phyloP scores from a whole-genome alignment of 176 grass and related monocot genomes.

The Metroxylon sagu region DNA sequence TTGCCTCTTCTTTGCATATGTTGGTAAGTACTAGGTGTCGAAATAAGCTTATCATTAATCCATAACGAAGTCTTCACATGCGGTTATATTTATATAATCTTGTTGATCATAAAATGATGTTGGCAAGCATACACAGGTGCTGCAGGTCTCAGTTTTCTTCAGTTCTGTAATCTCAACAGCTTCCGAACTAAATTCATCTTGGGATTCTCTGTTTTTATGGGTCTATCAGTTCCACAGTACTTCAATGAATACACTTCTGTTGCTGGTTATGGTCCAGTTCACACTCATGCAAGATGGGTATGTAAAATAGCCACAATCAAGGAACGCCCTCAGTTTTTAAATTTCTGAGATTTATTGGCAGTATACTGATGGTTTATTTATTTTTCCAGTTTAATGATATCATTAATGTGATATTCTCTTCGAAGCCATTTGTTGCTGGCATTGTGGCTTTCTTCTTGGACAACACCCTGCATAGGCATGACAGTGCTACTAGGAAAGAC shows the following conservation, averaged over 20 bases:
- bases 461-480: constrained; percentile 40
- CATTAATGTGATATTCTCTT: constrained; percentile 80
- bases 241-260: constrained; percentile 86
- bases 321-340: too few relatives aligned
- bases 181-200: constrained; percentile 94
- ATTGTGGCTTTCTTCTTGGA: constrained; percentile 81
- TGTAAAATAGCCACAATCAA: constrained; percentile 1
- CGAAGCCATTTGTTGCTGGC: constrained; percentile 69
- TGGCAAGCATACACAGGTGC: constrained; percentile 34
- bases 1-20: constrained; percentile 79
- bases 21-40: constrained; percentile 39
- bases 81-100: background rate
- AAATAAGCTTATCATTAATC: constrained; percentile 4
- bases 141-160: constrained; percentile 65
- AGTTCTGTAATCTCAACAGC: constrained; percentile 88
- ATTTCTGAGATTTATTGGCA: background rate
- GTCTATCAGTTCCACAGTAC: constrained; percentile 84
- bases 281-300: constrained; percentile 89
- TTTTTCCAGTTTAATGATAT: constrained; percentile 82
- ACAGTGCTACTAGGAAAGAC: constrained; percentile 51
- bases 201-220: constrained; percentile 84
- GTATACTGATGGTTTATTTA: background rate
- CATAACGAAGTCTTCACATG: background rate
- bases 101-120: background rate
- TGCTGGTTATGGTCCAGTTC: constrained; percentile 71